Conservation (phyloP, 306 rosid species). For the Echinosophora koreensis region DNA sequence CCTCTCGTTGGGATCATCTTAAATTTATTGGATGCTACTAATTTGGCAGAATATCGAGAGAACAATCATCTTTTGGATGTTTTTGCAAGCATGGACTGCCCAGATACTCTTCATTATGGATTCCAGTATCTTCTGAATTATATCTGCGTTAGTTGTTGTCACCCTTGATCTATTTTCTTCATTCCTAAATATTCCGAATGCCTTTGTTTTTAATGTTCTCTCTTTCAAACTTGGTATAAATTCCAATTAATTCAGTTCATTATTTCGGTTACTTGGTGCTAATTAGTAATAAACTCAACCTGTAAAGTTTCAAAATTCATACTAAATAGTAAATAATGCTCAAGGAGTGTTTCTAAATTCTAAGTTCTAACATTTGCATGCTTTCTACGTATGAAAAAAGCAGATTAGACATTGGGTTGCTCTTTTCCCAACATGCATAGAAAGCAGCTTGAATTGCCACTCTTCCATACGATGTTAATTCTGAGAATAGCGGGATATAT, state of each 20-base stretch:
- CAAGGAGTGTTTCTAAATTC: not conserved
- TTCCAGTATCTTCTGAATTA: constrained; percentile 87
- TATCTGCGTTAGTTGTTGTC: constrained; percentile 78
- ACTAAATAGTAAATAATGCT: not conserved
- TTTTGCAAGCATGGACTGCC: constrained; percentile 94
- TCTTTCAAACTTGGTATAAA: not conserved
- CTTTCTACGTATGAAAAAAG: not conserved
- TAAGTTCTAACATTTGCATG: not conserved
- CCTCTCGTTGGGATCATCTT: constrained; percentile 90
- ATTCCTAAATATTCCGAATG: constrained; percentile 21
- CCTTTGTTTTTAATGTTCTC: constrained; percentile 22
- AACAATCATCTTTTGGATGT: constrained; percentile 79
- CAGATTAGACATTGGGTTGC: not conserved
- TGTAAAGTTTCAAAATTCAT: not conserved
- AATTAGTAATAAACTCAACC: constrained; percentile 9
- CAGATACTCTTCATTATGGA: constrained; percentile 76
- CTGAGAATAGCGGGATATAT: constrained; percentile 5
- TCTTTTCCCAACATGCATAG: not conserved
- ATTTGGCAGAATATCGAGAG: constrained; percentile 61
- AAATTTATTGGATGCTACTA: constrained; percentile 82
- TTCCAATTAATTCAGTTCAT: constrained; percentile 5
- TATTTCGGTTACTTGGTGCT: constrained; percentile 1
- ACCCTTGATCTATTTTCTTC: constrained; percentile 34
- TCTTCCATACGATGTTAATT: constrained; percentile 8
- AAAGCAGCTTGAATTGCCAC: not conserved